Conservation (phyloP, 2,329 filamentous ascomycete species). For the Fusarium chaquense region DNA sequence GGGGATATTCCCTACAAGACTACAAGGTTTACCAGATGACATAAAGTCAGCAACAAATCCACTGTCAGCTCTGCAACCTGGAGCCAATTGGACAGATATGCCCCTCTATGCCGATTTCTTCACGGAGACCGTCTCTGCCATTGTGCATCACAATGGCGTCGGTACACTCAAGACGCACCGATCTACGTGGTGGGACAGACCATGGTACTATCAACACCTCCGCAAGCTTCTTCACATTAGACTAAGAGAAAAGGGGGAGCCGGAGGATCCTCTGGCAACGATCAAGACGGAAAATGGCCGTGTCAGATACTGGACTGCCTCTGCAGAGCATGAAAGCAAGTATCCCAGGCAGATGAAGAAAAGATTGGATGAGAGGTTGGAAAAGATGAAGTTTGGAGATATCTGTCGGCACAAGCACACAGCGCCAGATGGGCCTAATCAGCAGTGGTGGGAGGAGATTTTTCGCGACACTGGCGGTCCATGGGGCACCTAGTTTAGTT, state of each 20-base stretch:
- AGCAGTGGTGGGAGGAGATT: slow-evolving; percentile 10
- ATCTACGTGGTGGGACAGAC: slow-evolving; percentile 14
- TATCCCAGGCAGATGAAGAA: slow-evolving; percentile 4
- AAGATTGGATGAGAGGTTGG: background rate
- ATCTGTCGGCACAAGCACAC: background rate
- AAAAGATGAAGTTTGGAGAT: background rate
- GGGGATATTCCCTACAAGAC: background rate
- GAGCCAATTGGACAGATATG: slow-evolving; percentile 13
- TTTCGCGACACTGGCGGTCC: slow-evolving; percentile 8
- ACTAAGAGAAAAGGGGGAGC: background rate
- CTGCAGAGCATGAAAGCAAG: background rate
- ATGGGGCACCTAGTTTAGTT: background rate
- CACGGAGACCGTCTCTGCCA: background rate
- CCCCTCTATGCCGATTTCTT: slow-evolving; percentile 16
- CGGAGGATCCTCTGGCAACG: background rate
- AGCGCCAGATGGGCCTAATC: background rate
- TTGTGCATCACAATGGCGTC: slow-evolving; percentile 8
- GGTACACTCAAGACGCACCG: background rate
- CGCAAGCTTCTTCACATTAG: background rate
- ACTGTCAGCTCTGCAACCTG: background rate
- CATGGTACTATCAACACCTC: slow-evolving; percentile 13
- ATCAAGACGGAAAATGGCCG: background rate
- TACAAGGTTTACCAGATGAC: slow-evolving; percentile 4
- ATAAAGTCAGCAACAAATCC: slow-evolving; percentile 1
- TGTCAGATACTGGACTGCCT: slow-evolving; percentile 18